phyloP scores from a whole-genome alignment of 495 filamentous ascomycete species.

The Cercophora sp. region DNA sequence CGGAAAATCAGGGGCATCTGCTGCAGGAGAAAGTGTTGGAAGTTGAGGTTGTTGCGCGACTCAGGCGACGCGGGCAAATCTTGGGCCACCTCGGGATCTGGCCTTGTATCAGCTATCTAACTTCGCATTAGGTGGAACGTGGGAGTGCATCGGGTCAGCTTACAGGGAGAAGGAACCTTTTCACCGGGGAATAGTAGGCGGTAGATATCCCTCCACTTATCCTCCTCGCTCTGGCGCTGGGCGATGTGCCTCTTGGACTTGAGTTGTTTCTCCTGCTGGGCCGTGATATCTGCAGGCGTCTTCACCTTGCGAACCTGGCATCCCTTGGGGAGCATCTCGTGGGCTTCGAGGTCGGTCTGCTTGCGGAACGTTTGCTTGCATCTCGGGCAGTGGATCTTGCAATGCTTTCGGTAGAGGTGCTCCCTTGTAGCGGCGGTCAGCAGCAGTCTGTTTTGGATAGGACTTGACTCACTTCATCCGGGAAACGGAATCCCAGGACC shows the following conservation, averaged over 20 bases:
- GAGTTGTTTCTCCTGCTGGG: conserved; percentile 23
- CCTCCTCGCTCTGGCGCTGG: conserved; percentile 20
- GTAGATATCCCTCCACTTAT: conserved; percentile 32
- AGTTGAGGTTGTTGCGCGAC: conserved; percentile 13
- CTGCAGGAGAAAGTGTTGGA: conserved; percentile 26
- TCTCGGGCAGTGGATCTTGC: conserved; percentile 25
- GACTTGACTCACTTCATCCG: conserved; percentile 23
- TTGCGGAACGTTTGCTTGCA: conserved; percentile 26
- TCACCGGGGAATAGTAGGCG: conserved; percentile 26
- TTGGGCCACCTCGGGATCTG: conserved; percentile 26
- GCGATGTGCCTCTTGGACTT: conserved; percentile 24
- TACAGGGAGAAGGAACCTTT: conserved; percentile 29
- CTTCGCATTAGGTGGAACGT: neutral
- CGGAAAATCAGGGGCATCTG: conserved; percentile 22
- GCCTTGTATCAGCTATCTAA: conserved; percentile 16
- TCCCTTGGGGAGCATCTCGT: conserved; percentile 18
- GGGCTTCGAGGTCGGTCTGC: conserved; percentile 16
- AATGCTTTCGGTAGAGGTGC: conserved; percentile 28
- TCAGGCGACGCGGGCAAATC: conserved; percentile 21
- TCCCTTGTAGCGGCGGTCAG: conserved; percentile 26
- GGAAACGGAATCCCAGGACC: conserved; percentile 25
- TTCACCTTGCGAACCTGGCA: conserved; percentile 16
- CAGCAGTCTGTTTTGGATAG: neutral
- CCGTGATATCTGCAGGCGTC: conserved; percentile 22
- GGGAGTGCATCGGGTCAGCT: conserved; percentile 8